A percentile compares a stretch with the other conserved stretches of the same genome.
These are phyloP conservation scores for Aspergillus sp. DNA, from an alignment of 2,329 filamentous ascomycete species.

Conservation along the genomic window DNA sequence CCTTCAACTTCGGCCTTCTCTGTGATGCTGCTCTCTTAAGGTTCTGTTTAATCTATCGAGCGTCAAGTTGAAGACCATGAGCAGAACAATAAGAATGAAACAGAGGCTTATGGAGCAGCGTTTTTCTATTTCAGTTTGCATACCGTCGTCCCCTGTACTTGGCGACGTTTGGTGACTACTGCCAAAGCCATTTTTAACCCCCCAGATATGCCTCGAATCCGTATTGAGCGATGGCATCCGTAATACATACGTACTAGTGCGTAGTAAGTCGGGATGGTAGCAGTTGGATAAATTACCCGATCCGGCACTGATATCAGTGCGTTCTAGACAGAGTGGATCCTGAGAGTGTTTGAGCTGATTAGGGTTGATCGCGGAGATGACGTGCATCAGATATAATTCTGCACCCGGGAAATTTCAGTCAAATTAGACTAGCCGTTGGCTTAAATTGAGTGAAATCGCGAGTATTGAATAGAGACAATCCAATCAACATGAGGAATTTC, in stretches of 20 bases:
- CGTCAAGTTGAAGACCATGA: not conserved
- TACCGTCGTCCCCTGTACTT: too few relatives aligned
- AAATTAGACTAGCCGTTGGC: not conserved
- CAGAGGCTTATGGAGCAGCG: too few relatives aligned
- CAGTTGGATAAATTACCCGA: not conserved
- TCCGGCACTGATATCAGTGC: not conserved
- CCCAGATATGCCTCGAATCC: too few relatives aligned
- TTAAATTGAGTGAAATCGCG: too few relatives aligned
- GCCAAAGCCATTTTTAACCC: too few relatives aligned
- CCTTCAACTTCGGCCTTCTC: not conserved
- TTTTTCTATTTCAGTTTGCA: too few relatives aligned
- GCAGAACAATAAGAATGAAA: too few relatives aligned
- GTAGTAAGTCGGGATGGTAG: not conserved
- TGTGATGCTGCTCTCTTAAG: not conserved
- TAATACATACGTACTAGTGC: not conserved
- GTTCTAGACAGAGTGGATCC: not conserved
- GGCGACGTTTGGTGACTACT: too few relatives aligned
- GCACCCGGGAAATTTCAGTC: not conserved
- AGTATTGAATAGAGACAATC: not conserved
- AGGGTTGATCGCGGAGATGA: not conserved
- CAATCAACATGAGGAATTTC: not conserved
- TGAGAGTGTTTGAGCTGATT: not conserved
- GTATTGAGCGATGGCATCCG: not conserved
- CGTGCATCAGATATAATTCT: not conserved
- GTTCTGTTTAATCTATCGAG: not conserved